Evolutionary conservation across 1,284 basidiomycete species (phyloP), one percentile per base, ranked within the genome.

Genomic region (Ustilago loliicola): DNA sequence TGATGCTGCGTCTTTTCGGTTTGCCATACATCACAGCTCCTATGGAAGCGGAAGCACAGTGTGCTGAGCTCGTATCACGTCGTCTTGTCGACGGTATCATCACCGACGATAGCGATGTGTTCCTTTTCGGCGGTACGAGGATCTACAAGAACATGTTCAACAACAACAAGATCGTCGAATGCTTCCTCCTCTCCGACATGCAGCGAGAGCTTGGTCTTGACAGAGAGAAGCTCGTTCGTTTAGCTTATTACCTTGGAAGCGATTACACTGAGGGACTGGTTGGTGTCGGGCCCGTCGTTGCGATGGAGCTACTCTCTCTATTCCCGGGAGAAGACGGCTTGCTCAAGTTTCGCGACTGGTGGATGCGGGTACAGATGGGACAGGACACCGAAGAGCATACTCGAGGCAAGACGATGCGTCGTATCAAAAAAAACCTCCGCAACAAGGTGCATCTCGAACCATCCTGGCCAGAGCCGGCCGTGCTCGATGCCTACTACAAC

Each of bases 81-180:
- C 91, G 91, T 2, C 90, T 99, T 29, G 96, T 98, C 40, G 95
- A 99, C 81, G 97, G 97, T 0, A 93, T 99, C 77, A 99, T 99
- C 86, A 99, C 97, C 0, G 97, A 99, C 87, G 97, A 99, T 87
- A 97, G 95, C 19, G 97, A 99, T 83, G 95, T 99, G 38, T 99
- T 99, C 87, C 91, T 99, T 52, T 99, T 99, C 80, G 96, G 97
- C 34, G 96, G 94, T 19, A 89, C 90, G 68, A 91, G 94, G 30
- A 94, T 99, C 50, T 98, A 93, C 90, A 97, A 97, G 88, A 98
- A 99, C 87, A 97, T 99, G 93, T 99, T 99, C 89, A 98, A 98
- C 87, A 95, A 98, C 88, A 93, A 94, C 69, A 98, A 98, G 89
- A 97, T 94, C 10, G 96, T 98, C 66, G 96, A 99, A 87, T 96